Percentiles rank a stretch among this genome's conserved stretches.
phyloP scores from a whole-genome alignment of 2,329 filamentous ascomycete species.

The Pseudogymnoascus sp. region DNA sequence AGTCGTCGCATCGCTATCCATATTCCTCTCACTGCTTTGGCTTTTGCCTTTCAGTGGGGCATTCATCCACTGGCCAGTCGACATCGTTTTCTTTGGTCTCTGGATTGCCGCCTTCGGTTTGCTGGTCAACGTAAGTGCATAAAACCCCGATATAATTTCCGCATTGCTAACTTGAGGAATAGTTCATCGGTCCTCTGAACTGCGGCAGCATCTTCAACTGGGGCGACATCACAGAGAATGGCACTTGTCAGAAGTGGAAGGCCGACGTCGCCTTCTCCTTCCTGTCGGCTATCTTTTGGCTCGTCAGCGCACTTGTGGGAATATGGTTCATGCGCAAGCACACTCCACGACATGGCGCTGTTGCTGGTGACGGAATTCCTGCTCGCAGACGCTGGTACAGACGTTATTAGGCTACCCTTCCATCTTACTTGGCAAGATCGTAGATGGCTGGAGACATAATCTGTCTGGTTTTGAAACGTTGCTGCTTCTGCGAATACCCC shows the following conservation, averaged over 20 bases:
- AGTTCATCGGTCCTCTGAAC: conserved; percentile 79
- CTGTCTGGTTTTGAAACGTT: background rate
- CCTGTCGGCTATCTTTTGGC: conserved; percentile 16
- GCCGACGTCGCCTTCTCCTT: conserved; percentile 34
- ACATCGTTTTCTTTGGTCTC: conserved; percentile 59
- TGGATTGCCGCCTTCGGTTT: conserved; percentile 51
- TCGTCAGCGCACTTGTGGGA: conserved; percentile 12
- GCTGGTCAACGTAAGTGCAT: conserved; percentile 45
- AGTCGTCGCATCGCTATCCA: conserved; percentile 60
- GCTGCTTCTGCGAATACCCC: background rate
- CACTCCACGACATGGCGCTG: background rate
- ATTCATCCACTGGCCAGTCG: conserved; percentile 58
- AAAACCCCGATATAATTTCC: conserved; percentile 63
- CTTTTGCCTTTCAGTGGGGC: conserved; percentile 50
- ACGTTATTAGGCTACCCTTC: background rate
- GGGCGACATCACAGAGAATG: conserved; percentile 72
- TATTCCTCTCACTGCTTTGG: conserved; percentile 64
- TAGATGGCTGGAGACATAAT: background rate
- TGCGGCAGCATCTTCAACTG: conserved; percentile 73
- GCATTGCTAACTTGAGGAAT: conserved; percentile 66
- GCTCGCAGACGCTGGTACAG: conserved; percentile 11
- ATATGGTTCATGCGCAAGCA: conserved; percentile 11
- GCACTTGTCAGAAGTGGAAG: conserved; percentile 62
- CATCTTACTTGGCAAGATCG: background rate
- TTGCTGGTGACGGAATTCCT: conserved; percentile 9